A percentile compares a stretch with the other conserved stretches of the same genome.
phyloP scores from a whole-genome alignment of 331 rosid species.

The Phaseolus coccineus region DNA sequence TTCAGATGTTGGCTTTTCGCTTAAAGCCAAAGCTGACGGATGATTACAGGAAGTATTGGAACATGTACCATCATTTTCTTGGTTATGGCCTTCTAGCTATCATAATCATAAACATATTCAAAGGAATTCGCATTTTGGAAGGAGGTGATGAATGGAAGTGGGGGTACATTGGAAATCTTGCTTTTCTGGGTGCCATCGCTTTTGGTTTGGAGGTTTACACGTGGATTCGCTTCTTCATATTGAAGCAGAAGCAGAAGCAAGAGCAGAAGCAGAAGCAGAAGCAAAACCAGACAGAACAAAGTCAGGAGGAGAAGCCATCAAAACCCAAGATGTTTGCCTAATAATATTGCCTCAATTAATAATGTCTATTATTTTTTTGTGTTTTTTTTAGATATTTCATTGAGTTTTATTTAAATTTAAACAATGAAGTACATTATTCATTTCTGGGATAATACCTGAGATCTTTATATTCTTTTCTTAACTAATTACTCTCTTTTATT shows the following conservation, averaged over 20 bases:
- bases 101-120: conserved; percentile 69
- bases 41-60: conserved; percentile 76
- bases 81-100: conserved; percentile 69
- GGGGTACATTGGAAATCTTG: conserved; percentile 66
- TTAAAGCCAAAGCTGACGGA: conserved; percentile 52
- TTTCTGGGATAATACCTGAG: too few relatives aligned
- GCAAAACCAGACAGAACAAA: rapidly evolving
- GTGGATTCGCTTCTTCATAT: conserved; percentile 49
- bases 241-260: rapidly evolving
- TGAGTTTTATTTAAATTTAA: too few relatives aligned
- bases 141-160: conserved; percentile 58
- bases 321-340: not conserved
- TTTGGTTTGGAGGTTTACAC: conserved; percentile 58
- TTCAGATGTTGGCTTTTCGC: conserved; percentile 73
- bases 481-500: too few relatives aligned
- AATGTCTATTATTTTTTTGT: too few relatives aligned
- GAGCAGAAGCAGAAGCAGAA: too few relatives aligned
- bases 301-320: too few relatives aligned
- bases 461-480: too few relatives aligned
- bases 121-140: conserved; percentile 70
- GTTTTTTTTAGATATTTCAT: too few relatives aligned
- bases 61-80: conserved; percentile 92
- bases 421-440: not conserved
- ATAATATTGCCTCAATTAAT: not conserved
- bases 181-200: conserved; percentile 42